These are phyloP conservation scores for Bryoglossum gracile DNA, from an alignment of 495 filamentous ascomycete species.

Conservation along the genomic window DNA sequence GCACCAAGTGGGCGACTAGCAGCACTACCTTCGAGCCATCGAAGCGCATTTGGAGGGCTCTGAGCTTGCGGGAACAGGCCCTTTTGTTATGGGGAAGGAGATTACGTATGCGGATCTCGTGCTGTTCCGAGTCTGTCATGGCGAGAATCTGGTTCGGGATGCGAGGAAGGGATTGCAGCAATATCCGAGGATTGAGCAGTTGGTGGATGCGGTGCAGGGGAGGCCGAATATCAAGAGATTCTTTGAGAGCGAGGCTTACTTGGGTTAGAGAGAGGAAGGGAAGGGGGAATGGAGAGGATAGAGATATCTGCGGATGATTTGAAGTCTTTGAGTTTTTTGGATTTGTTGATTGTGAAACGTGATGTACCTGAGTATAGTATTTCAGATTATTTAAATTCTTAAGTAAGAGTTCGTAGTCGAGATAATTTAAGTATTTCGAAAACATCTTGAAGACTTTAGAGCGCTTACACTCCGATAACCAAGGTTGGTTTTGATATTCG, in stretches of 20 bases:
- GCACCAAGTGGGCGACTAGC: slow-evolving; percentile 16
- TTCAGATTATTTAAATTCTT: too few species aligned
- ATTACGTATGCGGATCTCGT: slow-evolving; percentile 29
- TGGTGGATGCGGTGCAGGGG: slow-evolving; percentile 27
- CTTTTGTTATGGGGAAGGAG: slow-evolving; percentile 21
- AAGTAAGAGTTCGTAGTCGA: too few species aligned
- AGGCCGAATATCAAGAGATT: slow-evolving; percentile 26
- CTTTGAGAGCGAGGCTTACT: slow-evolving; percentile 26
- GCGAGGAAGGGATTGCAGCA: slow-evolving; percentile 25
- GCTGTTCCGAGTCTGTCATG: slow-evolving; percentile 26
- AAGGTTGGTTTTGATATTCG: too few species aligned
- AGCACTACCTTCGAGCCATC: slow-evolving; percentile 16
- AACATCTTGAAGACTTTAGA: too few species aligned
- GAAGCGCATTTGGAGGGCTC: slow-evolving; percentile 21
- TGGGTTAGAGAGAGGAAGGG: slow-evolving; percentile 13
- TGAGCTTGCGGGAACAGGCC: slow-evolving; percentile 19
- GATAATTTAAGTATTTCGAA: too few species aligned
- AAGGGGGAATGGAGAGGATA: too few species aligned
- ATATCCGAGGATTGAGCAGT: slow-evolving; percentile 25
- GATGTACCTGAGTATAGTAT: too few species aligned
- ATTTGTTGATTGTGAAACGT: background rate
- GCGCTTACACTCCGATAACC: too few species aligned
- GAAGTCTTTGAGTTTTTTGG: background rate
- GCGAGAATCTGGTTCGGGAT: slow-evolving; percentile 26
- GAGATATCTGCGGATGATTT: too few species aligned